phyloP scores from a whole-genome alignment of 2,329 filamentous ascomycete genomes.

The Alternaria brassicicola region DNA sequence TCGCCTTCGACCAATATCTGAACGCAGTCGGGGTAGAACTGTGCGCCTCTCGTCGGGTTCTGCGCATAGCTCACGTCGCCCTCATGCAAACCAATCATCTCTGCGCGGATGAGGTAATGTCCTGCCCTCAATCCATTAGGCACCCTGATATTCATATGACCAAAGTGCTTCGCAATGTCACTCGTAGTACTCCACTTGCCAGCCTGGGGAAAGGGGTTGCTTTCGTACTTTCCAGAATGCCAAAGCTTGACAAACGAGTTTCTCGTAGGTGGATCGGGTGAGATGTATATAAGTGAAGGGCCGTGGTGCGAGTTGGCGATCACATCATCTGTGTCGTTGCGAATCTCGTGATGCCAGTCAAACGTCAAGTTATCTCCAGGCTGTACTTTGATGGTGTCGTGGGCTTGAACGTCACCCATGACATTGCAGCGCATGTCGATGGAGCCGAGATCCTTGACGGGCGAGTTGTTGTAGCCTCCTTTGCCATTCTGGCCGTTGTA shows the following conservation, averaged over 20 bases:
- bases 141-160: conserved; percentile 40
- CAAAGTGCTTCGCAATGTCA: conserved; percentile 30
- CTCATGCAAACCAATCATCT: conserved; percentile 55
- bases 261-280: conserved; percentile 47
- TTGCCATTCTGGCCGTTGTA: conserved; percentile 45
- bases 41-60: conserved; percentile 41
- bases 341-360: conserved; percentile 50
- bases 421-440: conserved; percentile 52
- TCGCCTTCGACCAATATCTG: conserved; percentile 48
- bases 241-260: conserved; percentile 51
- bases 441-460: conserved; percentile 49
- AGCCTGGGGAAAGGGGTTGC: conserved; percentile 37
- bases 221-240: conserved; percentile 47
- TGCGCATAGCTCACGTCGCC: conserved; percentile 38
- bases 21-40: conserved; percentile 53
- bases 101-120: conserved; percentile 51
- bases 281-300: conserved; percentile 51
- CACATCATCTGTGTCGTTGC: conserved; percentile 45
- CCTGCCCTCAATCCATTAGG: conserved; percentile 47
- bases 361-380: conserved; percentile 50
- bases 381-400: conserved; percentile 44
- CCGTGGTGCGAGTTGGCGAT: conserved; percentile 35
- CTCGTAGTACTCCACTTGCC: conserved; percentile 45
- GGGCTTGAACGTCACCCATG: conserved; percentile 46
- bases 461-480: conserved; percentile 50